Conservation (phyloP, 108 stramenopile species). For the Schizochytrium sp. region DNA sequence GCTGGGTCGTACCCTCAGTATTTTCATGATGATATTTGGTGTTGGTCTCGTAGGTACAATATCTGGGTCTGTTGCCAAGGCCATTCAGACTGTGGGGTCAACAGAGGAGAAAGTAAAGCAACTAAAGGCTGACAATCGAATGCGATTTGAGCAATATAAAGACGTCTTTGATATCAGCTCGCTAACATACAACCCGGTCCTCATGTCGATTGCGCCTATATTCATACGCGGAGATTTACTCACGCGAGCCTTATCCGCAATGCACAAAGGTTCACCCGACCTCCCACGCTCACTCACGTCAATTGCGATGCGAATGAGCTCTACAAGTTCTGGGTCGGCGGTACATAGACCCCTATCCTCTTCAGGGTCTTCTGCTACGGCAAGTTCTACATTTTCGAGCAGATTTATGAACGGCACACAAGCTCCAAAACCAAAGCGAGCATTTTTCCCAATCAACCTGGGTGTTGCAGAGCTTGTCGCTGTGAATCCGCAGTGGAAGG, state of each 20-base stretch:
- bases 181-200: constrained; percentile 43
- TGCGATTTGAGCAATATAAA: constrained; percentile 49
- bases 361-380: too few relatives aligned
- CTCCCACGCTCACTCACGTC: too few relatives aligned
- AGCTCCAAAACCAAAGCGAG: neutral
- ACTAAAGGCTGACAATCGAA: constrained; percentile 47
- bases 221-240: constrained; percentile 1
- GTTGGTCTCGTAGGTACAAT: constrained; percentile 50
- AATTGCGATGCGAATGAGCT: neutral
- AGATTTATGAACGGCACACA: neutral
- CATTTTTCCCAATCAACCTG: constrained; percentile 26
- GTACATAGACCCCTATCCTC: neutral
- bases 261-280: neutral
- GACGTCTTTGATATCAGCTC: constrained; percentile 24
- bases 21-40: constrained; percentile 58
- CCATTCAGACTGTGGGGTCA: constrained; percentile 28
- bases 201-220: neutral
- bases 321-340: neutral
- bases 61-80: constrained; percentile 48
- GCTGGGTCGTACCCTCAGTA: neutral
- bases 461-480: constrained; percentile 11
- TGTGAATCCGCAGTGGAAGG: neutral
- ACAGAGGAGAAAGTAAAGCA: constrained; percentile 61
- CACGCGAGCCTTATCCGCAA: neutral
- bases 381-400: neutral